A percentile compares a stretch with the other conserved stretches of the same genome.
phyloP scores from a whole-genome alignment of 2,329 filamentous ascomycete species.

The Diaporthe sp. region DNA sequence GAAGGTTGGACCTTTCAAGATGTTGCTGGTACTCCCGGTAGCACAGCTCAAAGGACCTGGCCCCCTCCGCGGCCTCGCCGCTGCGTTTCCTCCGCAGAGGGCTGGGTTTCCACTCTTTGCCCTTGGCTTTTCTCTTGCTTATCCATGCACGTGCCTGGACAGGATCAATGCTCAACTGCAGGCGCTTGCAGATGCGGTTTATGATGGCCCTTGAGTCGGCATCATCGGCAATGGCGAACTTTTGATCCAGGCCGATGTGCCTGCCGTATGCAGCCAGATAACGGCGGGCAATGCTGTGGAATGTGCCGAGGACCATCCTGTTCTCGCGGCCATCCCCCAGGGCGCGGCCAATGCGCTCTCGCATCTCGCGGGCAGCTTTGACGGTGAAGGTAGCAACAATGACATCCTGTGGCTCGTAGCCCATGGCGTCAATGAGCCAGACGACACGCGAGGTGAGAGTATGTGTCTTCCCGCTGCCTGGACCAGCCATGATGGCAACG shows the following conservation, averaged over 20 bases:
- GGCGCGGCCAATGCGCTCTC: conserved; percentile 83
- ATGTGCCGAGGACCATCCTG: conserved; percentile 89
- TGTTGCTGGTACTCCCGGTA: conserved; percentile 85
- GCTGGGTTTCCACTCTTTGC: conserved; percentile 54
- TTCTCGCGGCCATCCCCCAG: conserved; percentile 83
- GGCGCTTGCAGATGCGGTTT: conserved; percentile 84
- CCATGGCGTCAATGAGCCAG: conserved; percentile 82
- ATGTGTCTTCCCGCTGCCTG: conserved; percentile 90
- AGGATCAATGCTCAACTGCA: conserved; percentile 77
- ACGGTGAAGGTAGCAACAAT: conserved; percentile 98
- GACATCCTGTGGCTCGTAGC: conserved; percentile 85
- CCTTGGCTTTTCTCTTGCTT: conserved; percentile 74
- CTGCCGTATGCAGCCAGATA: conserved; percentile 89
- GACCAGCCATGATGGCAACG: conserved; percentile 77
- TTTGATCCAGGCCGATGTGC: conserved; percentile 83
- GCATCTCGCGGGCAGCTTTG: conserved; percentile 95
- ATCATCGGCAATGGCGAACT: conserved; percentile 92
- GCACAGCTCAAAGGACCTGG: conserved; percentile 75
- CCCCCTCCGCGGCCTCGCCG: conserved; percentile 46
- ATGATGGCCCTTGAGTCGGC: conserved; percentile 85
- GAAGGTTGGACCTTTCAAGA: conserved; percentile 80
- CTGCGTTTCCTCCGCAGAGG: conserved; percentile 55
- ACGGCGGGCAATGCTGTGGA: conserved; percentile 90
- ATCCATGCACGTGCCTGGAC: conserved; percentile 82
- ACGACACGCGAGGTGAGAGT: conserved; percentile 94